phyloP scores from a whole-genome alignment of 352 stramenopile species.

The Elongisporangium undulatum region DNA sequence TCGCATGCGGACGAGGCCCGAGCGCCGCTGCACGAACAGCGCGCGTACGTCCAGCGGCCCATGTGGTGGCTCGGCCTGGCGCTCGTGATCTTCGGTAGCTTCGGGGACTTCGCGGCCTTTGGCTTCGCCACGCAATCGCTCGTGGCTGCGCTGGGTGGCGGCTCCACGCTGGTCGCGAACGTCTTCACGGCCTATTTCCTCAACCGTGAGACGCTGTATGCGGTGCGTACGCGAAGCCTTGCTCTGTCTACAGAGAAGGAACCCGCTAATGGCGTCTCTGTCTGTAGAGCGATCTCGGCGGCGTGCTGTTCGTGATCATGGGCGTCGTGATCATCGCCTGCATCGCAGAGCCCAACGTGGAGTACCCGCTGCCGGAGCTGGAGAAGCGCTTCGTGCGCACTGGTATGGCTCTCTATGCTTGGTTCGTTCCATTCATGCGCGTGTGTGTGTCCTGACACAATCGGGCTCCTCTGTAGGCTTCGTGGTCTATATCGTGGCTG shows the following conservation, averaged over 20 bases:
- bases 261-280: background rate
- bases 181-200: slow-evolving; percentile 84
- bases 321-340: slow-evolving; percentile 85
- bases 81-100: slow-evolving; percentile 72
- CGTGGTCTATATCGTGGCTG: slow-evolving; percentile 74
- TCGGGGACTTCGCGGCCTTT: slow-evolving; percentile 88
- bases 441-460: too few relatives aligned
- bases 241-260: slow-evolving; percentile 1
- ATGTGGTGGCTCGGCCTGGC: slow-evolving; percentile 84
- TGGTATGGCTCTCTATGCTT: slow-evolving; percentile 23
- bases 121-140: slow-evolving; percentile 89
- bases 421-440: background rate
- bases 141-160: slow-evolving; percentile 80
- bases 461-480: slow-evolving; percentile 30
- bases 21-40: slow-evolving; percentile 36
- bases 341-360: slow-evolving; percentile 80
- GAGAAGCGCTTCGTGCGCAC: slow-evolving; percentile 76
- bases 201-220: slow-evolving; percentile 72
- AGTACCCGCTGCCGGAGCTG: slow-evolving; percentile 84
- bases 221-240: slow-evolving; percentile 40
- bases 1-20: slow-evolving; percentile 64
- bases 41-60: slow-evolving; percentile 79
- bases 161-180: slow-evolving; percentile 85
- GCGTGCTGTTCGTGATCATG: slow-evolving; percentile 83
- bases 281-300: slow-evolving; percentile 66